These are phyloP conservation scores for Yarrowia alimentaria DNA, from an alignment of 805 yeast genomes.

Conservation along the genomic window DNA sequence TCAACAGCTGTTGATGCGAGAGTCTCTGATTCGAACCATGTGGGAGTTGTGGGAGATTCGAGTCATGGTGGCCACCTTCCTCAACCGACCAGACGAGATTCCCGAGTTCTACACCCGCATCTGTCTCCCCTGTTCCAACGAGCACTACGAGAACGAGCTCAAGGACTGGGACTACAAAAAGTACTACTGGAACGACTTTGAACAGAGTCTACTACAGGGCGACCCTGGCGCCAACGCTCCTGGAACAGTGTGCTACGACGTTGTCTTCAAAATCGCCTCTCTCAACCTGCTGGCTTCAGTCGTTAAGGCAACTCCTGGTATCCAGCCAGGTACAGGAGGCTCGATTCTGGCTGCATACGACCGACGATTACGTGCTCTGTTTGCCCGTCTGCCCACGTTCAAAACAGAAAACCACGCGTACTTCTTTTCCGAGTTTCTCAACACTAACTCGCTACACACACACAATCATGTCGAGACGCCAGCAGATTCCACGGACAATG, in stretches of 20 bases:
- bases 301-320: constrained; percentile 19
- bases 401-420: constrained; percentile 27
- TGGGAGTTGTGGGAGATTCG: constrained; percentile 30
- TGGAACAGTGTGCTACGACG: constrained; percentile 19
- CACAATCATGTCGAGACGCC: constrained; percentile 13
- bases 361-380: constrained; percentile 7
- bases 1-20: constrained; percentile 26
- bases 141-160: constrained; percentile 24
- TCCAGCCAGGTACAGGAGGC: not conserved
- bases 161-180: constrained; percentile 28
- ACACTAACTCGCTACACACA: constrained; percentile 8
- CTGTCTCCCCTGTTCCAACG: constrained; percentile 26
- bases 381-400: constrained; percentile 17
- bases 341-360: constrained; percentile 8
- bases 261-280: constrained; percentile 24
- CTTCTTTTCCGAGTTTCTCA: constrained; percentile 24
- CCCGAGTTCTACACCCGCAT: constrained; percentile 24
- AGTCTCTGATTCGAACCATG: constrained; percentile 28
- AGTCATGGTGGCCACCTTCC: constrained; percentile 20
- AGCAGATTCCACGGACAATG: constrained; percentile 4
- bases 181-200: constrained; percentile 29
- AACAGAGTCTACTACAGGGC: constrained; percentile 16
- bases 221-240: constrained; percentile 3
- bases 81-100: constrained; percentile 7
- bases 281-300: constrained; percentile 20